Evolutionary conservation across 441 rosid species (phyloP).

Genomic region (Melastoma candidum): DNA sequence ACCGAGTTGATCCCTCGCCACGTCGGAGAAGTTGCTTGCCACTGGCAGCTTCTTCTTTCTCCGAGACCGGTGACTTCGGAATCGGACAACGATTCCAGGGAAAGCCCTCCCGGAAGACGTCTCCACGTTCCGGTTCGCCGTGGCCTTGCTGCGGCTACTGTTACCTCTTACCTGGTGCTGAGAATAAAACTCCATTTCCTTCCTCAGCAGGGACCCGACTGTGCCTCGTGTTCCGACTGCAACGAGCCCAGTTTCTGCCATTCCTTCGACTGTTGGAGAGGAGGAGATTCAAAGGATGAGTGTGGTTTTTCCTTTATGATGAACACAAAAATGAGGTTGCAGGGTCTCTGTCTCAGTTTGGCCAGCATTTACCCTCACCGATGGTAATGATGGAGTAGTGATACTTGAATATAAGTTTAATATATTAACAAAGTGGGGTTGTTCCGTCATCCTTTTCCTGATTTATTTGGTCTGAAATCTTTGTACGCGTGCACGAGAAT

Average conservation of each 20-base stretch:
- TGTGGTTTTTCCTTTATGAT: too few species aligned
- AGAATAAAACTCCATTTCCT: conserved; percentile 68
- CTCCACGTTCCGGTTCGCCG: conserved; percentile 13
- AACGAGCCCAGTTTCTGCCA: conserved; percentile 44
- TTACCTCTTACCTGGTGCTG: conserved; percentile 26
- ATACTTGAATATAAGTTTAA: too few species aligned
- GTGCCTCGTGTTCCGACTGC: conserved; percentile 86
- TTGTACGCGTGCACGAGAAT: too few species aligned
- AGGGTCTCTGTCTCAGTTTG: too few species aligned
- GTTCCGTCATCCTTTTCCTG: too few species aligned
- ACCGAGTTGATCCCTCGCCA: conserved; percentile 23
- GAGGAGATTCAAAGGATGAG: too few species aligned
- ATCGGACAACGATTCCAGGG: conserved; percentile 50
- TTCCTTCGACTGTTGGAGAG: conserved; percentile 2
- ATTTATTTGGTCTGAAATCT: too few species aligned
- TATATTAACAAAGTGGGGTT: too few species aligned
- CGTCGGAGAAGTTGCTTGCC: conserved; percentile 50
- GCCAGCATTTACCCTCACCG: too few species aligned
- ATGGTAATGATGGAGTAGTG: too few species aligned
- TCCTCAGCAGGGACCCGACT: conserved; percentile 72
- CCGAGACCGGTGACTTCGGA: conserved; percentile 26
- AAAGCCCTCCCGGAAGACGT: conserved; percentile 24
- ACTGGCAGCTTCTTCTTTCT: conserved; percentile 50
- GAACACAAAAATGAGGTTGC: too few species aligned
- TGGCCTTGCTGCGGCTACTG: conserved; percentile 23